Percentiles rank a stretch among this genome's conserved stretches.
Conservation (phyloP, 805 yeast genomes). For the Saturnispora sanitii region DNA sequence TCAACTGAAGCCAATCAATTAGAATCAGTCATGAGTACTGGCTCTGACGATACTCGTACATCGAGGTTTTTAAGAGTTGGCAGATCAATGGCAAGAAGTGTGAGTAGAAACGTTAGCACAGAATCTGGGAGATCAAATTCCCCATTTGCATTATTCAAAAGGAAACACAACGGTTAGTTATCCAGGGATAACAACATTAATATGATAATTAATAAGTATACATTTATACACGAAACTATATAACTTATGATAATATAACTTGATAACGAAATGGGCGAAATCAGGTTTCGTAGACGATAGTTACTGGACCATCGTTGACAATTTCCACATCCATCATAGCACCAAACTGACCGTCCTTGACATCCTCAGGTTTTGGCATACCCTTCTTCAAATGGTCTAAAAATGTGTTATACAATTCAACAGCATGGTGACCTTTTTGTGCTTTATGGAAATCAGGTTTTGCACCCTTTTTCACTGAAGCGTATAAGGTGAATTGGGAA, state of each 20-base stretch:
- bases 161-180: background rate
- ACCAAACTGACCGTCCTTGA: slow-evolving; percentile 85
- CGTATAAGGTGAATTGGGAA: slow-evolving; percentile 88
- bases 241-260: background rate
- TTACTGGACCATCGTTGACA: slow-evolving; percentile 90
- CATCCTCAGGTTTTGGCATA: slow-evolving; percentile 49
- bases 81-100: slow-evolving; percentile 11
- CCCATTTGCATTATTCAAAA: slow-evolving; percentile 17
- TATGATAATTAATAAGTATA: no score
- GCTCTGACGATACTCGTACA: slow-evolving; percentile 2
- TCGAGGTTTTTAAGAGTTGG: slow-evolving; percentile 21
- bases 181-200: background rate
- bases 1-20: slow-evolving; percentile 5
- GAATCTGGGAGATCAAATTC: slow-evolving; percentile 17
- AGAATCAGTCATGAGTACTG: slow-evolving; percentile 7
- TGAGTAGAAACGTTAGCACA: slow-evolving; percentile 4
- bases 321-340: slow-evolving; percentile 94
- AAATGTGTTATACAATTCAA: slow-evolving; percentile 42
- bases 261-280: background rate
- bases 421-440: slow-evolving; percentile 62
- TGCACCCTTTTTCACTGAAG: slow-evolving; percentile 77
- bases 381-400: slow-evolving; percentile 36
- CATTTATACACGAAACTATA: background rate
- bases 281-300: slow-evolving; percentile 72
- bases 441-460: slow-evolving; percentile 94